Conservation (phyloP, 2,329 filamentous ascomycete genomes). For the Penicillium sp. region DNA sequence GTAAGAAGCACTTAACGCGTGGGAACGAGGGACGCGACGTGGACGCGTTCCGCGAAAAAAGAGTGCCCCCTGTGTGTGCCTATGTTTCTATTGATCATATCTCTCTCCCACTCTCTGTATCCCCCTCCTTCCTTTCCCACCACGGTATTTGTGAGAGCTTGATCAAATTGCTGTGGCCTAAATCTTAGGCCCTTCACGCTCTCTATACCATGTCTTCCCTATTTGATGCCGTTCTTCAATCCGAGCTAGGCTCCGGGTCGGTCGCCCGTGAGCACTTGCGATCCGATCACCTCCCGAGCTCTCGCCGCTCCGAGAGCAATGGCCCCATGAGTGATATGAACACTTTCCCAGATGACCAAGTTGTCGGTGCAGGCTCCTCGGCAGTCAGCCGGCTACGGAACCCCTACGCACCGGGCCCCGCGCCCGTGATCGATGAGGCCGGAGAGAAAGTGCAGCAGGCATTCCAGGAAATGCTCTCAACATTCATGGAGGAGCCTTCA, state of each 20-base stretch:
- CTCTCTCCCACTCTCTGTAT: neutral
- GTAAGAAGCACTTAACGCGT: slow-evolving; percentile 5
- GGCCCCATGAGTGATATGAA: slow-evolving; percentile 57
- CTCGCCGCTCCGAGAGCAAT: slow-evolving; percentile 54
- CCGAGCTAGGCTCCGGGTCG: slow-evolving; percentile 39
- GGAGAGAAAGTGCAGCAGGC: slow-evolving; percentile 63
- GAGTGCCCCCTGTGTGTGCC: slow-evolving; percentile 1
- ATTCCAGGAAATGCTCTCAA: slow-evolving; percentile 65
- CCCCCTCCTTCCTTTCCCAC: neutral
- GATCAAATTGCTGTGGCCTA: neutral
- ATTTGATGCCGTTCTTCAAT: slow-evolving; percentile 44
- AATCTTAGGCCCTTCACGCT: slow-evolving; percentile 6
- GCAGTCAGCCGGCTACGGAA: slow-evolving; percentile 50
- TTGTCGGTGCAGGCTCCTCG: slow-evolving; percentile 56
- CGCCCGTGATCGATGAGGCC: slow-evolving; percentile 60
- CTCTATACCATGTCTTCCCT: slow-evolving; percentile 40
- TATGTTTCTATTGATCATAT: neutral
- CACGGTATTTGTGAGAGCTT: slow-evolving; percentile 2
- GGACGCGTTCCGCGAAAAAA: neutral
- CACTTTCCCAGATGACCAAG: slow-evolving; percentile 62
- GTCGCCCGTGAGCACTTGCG: slow-evolving; percentile 31
- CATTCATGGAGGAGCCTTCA: slow-evolving; percentile 58
- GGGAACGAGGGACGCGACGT: neutral
- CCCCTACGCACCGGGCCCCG: slow-evolving; percentile 54
- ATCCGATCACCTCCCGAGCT: slow-evolving; percentile 51